Evolutionary conservation across 2,329 filamentous ascomycete species (phyloP), one percentile per base, ranked within the genome.

Genomic region (Reticulascus tulasneorum): DNA sequence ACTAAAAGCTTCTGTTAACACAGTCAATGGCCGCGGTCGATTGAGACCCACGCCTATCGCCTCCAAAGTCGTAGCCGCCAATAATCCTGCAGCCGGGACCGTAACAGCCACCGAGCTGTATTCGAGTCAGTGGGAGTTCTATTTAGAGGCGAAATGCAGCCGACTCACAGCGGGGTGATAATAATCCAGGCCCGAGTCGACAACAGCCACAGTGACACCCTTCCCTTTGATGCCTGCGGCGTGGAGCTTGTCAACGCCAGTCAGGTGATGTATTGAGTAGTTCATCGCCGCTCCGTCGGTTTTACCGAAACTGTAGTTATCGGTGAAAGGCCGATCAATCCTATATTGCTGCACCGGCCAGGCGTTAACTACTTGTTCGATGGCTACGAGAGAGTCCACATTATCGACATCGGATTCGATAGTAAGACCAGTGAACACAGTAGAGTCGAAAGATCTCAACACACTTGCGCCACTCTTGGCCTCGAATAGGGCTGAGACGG

Each of bases 161-260:
- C 17, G 8, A 38, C 41, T 22, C 47, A 62, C 58, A 21, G 60
- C 55, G 38, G 52, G 46, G 33, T 65, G 62, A 4, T 51, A 57
- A 29, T 64, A 64, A 32, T 63, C 59, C 21, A 64, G 50, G 1
- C 62, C 62, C 2, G 59, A 62, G 34, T 64, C 62, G 25, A 64
- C 53, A 21, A 64, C 50, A 9, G 59, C 61, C 22, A 65, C 47
- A 21, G 53, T 63, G 6, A 50, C 56, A 5, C 59, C 60, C 30
- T 56, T 58, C 4, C 62, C 62, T 12, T 52, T 50, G 22, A 62
- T 55, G 5, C 61, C 61, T n/a, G 46, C 43, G 12, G 50, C 47
- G 29, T 65, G 62, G 5, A 64, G 52, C 36, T 49, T 55, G 19
- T 63, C 55, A 6, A 65, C 61, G 4, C 60, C 59, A 4, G 61